phyloP scores from a whole-genome alignment of 2,329 filamentous ascomycete genomes.

The Fusarium xylarioides region DNA sequence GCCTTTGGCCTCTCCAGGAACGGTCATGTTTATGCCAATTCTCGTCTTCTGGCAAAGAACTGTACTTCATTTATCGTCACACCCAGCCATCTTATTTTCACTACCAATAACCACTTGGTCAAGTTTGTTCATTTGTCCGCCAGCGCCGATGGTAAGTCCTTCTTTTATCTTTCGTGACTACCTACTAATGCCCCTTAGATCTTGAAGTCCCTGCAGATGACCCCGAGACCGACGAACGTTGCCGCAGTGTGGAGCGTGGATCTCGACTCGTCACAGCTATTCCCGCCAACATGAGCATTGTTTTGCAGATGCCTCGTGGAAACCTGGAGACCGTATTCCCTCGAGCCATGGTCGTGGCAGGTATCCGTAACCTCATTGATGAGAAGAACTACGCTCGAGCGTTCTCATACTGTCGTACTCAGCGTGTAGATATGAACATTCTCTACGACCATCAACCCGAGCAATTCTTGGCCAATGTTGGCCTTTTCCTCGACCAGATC shows the following conservation, averaged over 20 bases:
- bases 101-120: constrained; percentile 89
- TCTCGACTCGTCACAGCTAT: constrained; percentile 88
- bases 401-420: constrained; percentile 87
- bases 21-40: constrained; percentile 82
- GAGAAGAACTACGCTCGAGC: constrained; percentile 83
- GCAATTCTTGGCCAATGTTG: constrained; percentile 81
- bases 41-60: constrained; percentile 78
- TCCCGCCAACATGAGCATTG: constrained; percentile 83
- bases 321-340: constrained; percentile 97
- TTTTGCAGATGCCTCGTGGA: constrained; percentile 94
- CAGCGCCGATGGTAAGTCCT: constrained; percentile 66
- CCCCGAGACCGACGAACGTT: constrained; percentile 90
- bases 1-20: constrained; percentile 75
- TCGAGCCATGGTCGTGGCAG: constrained; percentile 88
- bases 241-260: constrained; percentile 89
- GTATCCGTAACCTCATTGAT: constrained; percentile 84
- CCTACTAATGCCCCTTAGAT: constrained; percentile 58
- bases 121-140: constrained; percentile 88
- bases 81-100: constrained; percentile 84
- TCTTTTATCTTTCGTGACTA: not conserved
- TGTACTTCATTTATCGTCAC: constrained; percentile 92
- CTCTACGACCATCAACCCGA: constrained; percentile 91
- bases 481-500: constrained; percentile 84
- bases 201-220: constrained; percentile 87
- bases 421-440: constrained; percentile 98